A percentile compares a stretch with the other conserved stretches of the same genome.
Evolutionary conservation across 2,329 filamentous ascomycete species (phyloP).

Genomic region (Colletotrichum noveboracense): DNA sequence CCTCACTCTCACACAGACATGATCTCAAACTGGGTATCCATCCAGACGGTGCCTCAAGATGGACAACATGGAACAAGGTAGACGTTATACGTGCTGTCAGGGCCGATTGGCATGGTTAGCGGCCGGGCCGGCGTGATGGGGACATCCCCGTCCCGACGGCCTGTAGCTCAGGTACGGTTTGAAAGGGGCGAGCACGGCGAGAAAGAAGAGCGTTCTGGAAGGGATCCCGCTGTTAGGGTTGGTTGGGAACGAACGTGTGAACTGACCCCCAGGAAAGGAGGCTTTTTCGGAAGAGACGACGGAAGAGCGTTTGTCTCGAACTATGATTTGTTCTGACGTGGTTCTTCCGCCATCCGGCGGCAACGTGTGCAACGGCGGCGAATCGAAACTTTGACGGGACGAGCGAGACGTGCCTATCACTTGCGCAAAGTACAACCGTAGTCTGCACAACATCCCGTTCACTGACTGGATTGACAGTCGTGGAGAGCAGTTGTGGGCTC

Average conservation of each 20-base stretch:
- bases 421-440: background rate
- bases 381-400: background rate
- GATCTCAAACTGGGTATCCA: background rate
- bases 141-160: background rate
- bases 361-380: background rate
- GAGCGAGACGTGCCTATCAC: background rate
- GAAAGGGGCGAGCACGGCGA: background rate
- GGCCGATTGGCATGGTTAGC: background rate
- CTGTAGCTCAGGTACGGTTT: background rate
- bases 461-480: background rate
- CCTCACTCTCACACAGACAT: background rate
- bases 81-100: background rate
- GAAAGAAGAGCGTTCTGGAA: background rate
- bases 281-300: background rate
- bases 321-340: background rate
- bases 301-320: background rate
- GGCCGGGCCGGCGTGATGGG: background rate
- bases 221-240: slow-evolving; percentile 8
- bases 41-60: background rate
- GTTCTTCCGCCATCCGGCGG: background rate
- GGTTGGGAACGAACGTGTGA: background rate
- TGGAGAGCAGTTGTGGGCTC: background rate
- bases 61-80: background rate
- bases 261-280: background rate
- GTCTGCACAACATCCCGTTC: background rate